Evolutionary conservation across 2,329 filamentous ascomycete species (phyloP), one percentile per base, ranked within the genome.

Genomic region (Magnaporthiopsis rhizophila): DNA sequence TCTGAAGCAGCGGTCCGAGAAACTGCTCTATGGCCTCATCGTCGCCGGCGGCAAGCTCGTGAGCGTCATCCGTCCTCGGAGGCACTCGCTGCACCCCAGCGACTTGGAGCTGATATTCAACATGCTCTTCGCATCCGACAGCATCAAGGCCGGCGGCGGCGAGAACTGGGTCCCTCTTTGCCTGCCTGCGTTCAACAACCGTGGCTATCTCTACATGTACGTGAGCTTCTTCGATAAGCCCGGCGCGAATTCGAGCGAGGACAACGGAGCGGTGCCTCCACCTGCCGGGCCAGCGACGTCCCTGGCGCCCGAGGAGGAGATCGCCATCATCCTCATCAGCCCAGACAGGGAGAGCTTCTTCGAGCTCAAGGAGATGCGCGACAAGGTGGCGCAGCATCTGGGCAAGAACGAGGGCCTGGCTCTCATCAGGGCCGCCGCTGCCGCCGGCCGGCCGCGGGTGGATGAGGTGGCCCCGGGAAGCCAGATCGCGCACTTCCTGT

Each of bases 141-240:
- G 91, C 58, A 89, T 99, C 73, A 94, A 95, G 73, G 89, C 92
- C 26, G 93, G 91, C 7, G 92, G 83, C 56, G 95, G 94, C 36
- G 95, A 99, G 76, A 97, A 94, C 71, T 99, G 95, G 95, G 94
- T 98, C 61, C 95, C 95, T 0, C 82, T 99, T 8, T 99, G 95
- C 71, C 83, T 99, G 3, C 96, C 95, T 0, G 94, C 93, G 6
- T 99, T 99, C 79, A 99, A 99, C 78, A 98, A 92, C 74, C 90
- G 88, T 62, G 96, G 95, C 32, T 99, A 96, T 73, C 83, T 99
- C 1, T 97, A 99, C 79, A 98, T 99, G 92, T 99, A 98, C 72
- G 95, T 99, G 73, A 97, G 91, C 79, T 99, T 98, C 74, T 85
- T 99, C 67, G 87, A 91, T 69, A 81, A 85, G 53, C 15, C 56